A percentile compares a stretch with the other conserved stretches of the same genome.
phyloP scores from a whole-genome alignment of 345 rosid genomes.

The Odontarrhena argentea region DNA sequence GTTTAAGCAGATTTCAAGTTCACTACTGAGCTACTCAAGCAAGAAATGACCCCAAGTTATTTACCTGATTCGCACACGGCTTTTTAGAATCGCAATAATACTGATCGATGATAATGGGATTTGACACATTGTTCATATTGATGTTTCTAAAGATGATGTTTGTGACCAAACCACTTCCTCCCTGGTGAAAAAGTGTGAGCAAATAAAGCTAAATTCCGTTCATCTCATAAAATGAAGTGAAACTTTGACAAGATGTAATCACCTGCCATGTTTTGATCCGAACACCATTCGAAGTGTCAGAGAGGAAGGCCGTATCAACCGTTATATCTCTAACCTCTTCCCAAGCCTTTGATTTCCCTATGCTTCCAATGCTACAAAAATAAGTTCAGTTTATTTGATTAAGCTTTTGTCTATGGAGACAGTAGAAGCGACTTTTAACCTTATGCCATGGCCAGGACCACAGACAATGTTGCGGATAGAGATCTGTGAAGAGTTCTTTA shows the following conservation, averaged over 20 bases:
- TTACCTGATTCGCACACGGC: slow-evolving; percentile 89
- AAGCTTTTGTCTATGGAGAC: neutral
- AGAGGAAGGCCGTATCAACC: slow-evolving; percentile 64
- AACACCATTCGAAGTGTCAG: slow-evolving; percentile 73
- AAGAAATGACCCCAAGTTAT: slow-evolving; percentile 4
- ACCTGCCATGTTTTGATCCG: slow-evolving; percentile 99
- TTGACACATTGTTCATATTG: slow-evolving; percentile 74
- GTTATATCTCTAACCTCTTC: slow-evolving; percentile 56
- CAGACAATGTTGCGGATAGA: slow-evolving; percentile 61
- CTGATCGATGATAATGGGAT: slow-evolving; percentile 85
- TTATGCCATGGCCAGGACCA: slow-evolving; percentile 99
- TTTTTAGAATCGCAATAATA: slow-evolving; percentile 74
- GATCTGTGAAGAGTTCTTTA: slow-evolving; percentile 70
- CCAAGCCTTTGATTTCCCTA: slow-evolving; percentile 73
- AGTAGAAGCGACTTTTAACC: slow-evolving; percentile 45
- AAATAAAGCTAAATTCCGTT: slow-evolving; percentile 11
- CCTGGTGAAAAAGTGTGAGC: slow-evolving; percentile 48
- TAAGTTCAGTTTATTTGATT: neutral
- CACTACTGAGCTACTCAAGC: neutral
- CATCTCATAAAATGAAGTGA: slow-evolving; percentile 10
- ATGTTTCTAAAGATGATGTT: slow-evolving; percentile 61
- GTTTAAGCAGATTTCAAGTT: slow-evolving; percentile 10
- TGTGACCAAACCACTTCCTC: slow-evolving; percentile 75
- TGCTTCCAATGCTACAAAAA: slow-evolving; percentile 74
- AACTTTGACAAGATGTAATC: slow-evolving; percentile 4